A percentile compares a stretch with the other conserved stretches of the same genome.
Conservation (phyloP, 768 basidiomycete species). For the Termitomyces sp. region DNA sequence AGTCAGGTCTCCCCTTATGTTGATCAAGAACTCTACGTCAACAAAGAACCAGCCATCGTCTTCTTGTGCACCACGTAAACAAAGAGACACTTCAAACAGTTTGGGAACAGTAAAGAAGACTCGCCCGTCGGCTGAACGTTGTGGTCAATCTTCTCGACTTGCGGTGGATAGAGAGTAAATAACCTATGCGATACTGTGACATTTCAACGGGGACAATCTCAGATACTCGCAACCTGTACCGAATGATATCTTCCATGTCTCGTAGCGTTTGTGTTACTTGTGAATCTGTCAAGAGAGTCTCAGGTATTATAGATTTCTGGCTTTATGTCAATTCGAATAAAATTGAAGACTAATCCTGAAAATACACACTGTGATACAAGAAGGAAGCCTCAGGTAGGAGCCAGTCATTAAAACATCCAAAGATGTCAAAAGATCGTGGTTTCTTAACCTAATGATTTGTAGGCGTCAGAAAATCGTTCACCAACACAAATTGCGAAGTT, state of each 20-base stretch:
- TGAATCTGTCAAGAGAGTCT: constrained; percentile 58
- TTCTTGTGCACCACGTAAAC: constrained; percentile 63
- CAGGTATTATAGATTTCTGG: constrained; percentile 71
- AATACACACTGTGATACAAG: constrained; percentile 63
- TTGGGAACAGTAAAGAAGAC: constrained; percentile 71
- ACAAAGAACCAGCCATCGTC: constrained; percentile 87
- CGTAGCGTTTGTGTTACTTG: constrained; percentile 62
- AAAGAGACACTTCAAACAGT: constrained; percentile 72
- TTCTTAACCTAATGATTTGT: constrained; percentile 56
- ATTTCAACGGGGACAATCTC: constrained; percentile 85
- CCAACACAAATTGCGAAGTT: background rate
- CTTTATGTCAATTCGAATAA: constrained; percentile 10
- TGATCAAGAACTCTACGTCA: constrained; percentile 69
- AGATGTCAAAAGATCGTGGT: constrained; percentile 91
- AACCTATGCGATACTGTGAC: constrained; percentile 66
- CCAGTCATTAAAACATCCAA: constrained; percentile 86
- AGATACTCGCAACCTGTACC: constrained; percentile 71
- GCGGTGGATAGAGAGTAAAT: background rate
- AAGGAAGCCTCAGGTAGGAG: constrained; percentile 80
- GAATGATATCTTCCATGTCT: constrained; percentile 75
- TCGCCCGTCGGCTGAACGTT: constrained; percentile 62
- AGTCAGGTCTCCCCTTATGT: constrained; percentile 68
- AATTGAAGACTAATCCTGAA: background rate
- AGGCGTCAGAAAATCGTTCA: background rate
- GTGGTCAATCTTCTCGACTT: background rate